phyloP scores from a whole-genome alignment of 805 yeast genomes.

The Candida hungchunana region DNA sequence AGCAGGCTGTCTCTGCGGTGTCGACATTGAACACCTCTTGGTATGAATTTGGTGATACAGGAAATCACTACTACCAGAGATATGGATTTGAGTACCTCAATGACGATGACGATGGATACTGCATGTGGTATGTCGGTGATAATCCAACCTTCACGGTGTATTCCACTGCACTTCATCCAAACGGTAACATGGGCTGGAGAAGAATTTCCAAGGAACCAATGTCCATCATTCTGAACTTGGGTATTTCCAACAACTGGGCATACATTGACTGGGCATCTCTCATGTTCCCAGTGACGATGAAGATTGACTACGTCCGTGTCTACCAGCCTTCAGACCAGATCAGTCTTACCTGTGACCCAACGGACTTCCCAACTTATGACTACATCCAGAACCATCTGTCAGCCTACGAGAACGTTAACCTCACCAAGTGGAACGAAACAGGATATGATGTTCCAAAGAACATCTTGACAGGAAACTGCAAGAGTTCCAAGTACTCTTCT shows the following conservation, averaged over 20 bases:
- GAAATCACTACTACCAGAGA: constrained; percentile 55
- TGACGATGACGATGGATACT: constrained; percentile 67
- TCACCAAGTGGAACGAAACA: constrained; percentile 70
- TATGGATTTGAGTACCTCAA: constrained; percentile 77
- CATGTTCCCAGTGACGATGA: constrained; percentile 72
- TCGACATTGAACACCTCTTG: constrained; percentile 76
- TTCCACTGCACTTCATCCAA: constrained; percentile 76
- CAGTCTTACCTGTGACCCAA: constrained; percentile 80
- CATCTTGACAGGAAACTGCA: constrained; percentile 48
- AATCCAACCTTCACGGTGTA: constrained; percentile 70
- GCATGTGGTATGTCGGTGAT: constrained; percentile 84
- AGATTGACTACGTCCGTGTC: constrained; percentile 82
- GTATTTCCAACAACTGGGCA: constrained; percentile 90
- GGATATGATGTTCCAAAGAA: constrained; percentile 72
- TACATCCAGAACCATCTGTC: constrained; percentile 68
- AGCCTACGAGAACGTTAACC: constrained; percentile 67
- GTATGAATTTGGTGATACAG: constrained; percentile 64
- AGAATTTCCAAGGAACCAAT: constrained; percentile 85
- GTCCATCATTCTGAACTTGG: constrained; percentile 84
- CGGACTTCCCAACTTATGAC: constrained; percentile 76
- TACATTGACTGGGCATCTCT: constrained; percentile 86
- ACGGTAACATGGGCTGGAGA: constrained; percentile 87
- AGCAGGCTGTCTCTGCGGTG: constrained; percentile 85
- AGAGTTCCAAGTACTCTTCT: constrained; percentile 27
- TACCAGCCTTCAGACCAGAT: constrained; percentile 73